phyloP scores from a whole-genome alignment of 352 stramenopile genomes.

The Hyaloperonospora brassicae region DNA sequence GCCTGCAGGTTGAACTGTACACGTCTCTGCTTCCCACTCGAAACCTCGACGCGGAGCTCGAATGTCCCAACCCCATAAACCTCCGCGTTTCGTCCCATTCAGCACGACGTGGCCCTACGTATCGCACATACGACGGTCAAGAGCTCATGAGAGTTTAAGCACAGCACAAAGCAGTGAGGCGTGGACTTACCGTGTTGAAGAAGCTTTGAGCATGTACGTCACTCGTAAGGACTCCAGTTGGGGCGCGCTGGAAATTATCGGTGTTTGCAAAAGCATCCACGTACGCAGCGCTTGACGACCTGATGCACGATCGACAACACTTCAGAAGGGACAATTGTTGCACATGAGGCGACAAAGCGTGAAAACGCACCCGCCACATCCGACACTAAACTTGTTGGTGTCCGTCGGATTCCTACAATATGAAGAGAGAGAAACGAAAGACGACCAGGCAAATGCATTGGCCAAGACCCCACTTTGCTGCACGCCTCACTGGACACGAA shows the following conservation, averaged over 20 bases:
- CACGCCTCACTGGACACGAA: slow-evolving; percentile 3
- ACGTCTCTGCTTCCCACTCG: slow-evolving; percentile 14
- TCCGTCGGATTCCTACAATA: slow-evolving; percentile 18
- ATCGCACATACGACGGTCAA: not conserved
- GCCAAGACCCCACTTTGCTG: too few species aligned
- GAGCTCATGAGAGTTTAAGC: not conserved
- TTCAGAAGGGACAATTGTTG: not conserved
- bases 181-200: slow-evolving; percentile 21
- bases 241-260: slow-evolving; percentile 11
- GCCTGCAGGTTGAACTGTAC: slow-evolving; percentile 1
- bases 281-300: slow-evolving; percentile 17
- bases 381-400: slow-evolving; percentile 24
- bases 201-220: slow-evolving; percentile 44
- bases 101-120: slow-evolving; percentile 33
- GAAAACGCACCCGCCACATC: slow-evolving; percentile 22
- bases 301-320: slow-evolving; percentile 1
- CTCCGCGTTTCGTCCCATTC: slow-evolving; percentile 42
- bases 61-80: slow-evolving; percentile 46
- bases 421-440: slow-evolving; percentile 1
- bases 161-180: not conserved
- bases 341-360: not conserved
- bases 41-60: slow-evolving; percentile 24
- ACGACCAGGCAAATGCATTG: too few species aligned
- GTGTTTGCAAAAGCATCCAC: slow-evolving; percentile 12
- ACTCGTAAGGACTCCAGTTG: slow-evolving; percentile 24